These are phyloP conservation scores for Ambrosiella cleistominuta DNA, from an alignment of 2,329 filamentous ascomycete species.

Conservation along the genomic window DNA sequence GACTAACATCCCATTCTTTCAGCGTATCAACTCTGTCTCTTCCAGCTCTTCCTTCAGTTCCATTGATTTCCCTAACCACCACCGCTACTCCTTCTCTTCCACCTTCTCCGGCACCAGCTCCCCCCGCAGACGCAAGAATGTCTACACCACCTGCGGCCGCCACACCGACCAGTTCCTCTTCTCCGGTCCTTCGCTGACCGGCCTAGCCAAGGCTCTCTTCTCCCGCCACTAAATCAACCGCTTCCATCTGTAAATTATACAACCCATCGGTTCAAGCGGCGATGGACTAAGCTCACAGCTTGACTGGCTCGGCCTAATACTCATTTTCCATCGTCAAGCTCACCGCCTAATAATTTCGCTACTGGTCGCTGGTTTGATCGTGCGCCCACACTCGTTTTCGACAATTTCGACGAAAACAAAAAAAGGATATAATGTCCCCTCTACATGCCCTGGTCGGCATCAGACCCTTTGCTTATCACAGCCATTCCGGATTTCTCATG, in stretches of 20 bases:
- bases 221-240: slow-evolving; percentile 8
- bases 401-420: not conserved
- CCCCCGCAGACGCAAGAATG: slow-evolving; percentile 26
- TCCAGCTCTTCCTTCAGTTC: slow-evolving; percentile 1
- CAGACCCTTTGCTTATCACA: not conserved
- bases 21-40: slow-evolving; percentile 6
- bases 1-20: slow-evolving; percentile 1
- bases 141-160: slow-evolving; percentile 36
- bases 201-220: slow-evolving; percentile 26
- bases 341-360: not conserved
- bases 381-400: not conserved
- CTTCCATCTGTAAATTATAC: not conserved
- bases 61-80: not conserved
- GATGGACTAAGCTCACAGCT: not conserved
- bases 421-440: not conserved
- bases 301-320: not conserved
- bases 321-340: not conserved
- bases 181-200: slow-evolving; percentile 28
- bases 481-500: not conserved
- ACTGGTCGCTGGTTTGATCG: not conserved
- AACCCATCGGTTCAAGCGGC: too few species aligned
- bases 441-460: not conserved
- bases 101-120: slow-evolving; percentile 11
- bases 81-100: not conserved
- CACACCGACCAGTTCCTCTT: slow-evolving; percentile 37